phyloP scores from a whole-genome alignment of 306 rosid species.

The Senna tora region DNA sequence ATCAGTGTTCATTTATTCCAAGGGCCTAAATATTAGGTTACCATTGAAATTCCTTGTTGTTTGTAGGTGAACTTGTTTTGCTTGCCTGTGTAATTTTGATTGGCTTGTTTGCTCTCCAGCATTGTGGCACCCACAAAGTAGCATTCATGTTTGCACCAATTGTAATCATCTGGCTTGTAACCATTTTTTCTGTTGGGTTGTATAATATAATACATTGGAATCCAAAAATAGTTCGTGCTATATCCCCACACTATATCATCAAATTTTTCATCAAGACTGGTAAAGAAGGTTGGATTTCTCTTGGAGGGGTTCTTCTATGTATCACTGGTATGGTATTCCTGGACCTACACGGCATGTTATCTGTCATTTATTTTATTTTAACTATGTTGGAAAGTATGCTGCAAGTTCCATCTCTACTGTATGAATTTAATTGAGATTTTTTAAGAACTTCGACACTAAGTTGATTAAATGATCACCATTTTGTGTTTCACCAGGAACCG shows the following conservation, averaged over 20 bases:
- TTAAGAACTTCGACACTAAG: constrained; percentile 10
- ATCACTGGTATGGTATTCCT: constrained; percentile 71
- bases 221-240: constrained; percentile 61
- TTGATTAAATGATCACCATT: constrained; percentile 30
- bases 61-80: constrained; percentile 68
- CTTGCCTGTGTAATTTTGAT: constrained; percentile 83
- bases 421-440: constrained; percentile 32
- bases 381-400: constrained; percentile 24
- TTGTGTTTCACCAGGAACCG: constrained; percentile 62
- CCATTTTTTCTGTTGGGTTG: constrained; percentile 73
- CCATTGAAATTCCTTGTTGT: constrained; percentile 31
- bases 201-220: constrained; percentile 78
- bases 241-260: constrained; percentile 73
- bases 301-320: constrained; percentile 83
- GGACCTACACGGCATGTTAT: constrained; percentile 9
- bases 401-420: constrained; percentile 29
- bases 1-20: constrained; percentile 12
- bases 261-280: constrained; percentile 72
- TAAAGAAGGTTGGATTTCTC: constrained; percentile 87
- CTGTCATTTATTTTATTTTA: constrained; percentile 12
- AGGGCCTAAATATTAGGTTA: constrained; percentile 19
- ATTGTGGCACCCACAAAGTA: constrained; percentile 82
- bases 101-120: constrained; percentile 91
- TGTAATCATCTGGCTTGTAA: constrained; percentile 72
- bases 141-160: constrained; percentile 83